phyloP scores from a whole-genome alignment of 1,284 basidiomycete species.

The Grifola frondosa region DNA sequence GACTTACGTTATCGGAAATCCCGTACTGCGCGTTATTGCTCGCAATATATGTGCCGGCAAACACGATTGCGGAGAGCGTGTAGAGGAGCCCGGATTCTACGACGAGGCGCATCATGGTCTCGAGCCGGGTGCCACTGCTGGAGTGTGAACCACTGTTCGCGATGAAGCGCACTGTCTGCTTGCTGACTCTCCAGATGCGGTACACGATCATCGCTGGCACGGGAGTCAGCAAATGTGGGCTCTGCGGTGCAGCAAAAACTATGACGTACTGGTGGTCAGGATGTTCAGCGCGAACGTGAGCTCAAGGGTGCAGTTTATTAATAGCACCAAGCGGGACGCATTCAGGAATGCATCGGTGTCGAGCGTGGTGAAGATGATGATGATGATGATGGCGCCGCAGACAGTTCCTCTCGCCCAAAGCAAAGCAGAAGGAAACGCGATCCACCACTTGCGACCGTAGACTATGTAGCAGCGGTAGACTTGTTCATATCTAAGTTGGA shows the following conservation, averaged over 20 bases:
- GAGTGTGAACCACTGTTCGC: too few relatives aligned
- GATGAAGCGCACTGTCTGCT: constrained; percentile 1
- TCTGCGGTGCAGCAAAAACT: too few relatives aligned
- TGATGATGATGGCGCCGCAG: too few relatives aligned
- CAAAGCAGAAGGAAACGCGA: constrained; percentile 23
- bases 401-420: too few relatives aligned
- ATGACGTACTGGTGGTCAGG: constrained; percentile 35
- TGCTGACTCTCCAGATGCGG: constrained; percentile 32
- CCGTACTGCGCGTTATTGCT: constrained; percentile 6
- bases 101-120: constrained; percentile 4
- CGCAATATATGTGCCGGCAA: background rate
- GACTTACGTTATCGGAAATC: constrained; percentile 3
- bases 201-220: constrained; percentile 36
- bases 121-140: too few relatives aligned
- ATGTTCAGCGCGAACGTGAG: constrained; percentile 38
- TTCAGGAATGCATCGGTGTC: constrained; percentile 5
- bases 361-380: too few relatives aligned
- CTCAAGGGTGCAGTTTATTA: constrained; percentile 37
- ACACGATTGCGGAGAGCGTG: constrained; percentile 2
- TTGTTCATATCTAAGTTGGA: constrained; percentile 6
- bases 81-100: constrained; percentile 10
- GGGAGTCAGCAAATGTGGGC: background rate
- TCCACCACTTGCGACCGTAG: constrained; percentile 14
- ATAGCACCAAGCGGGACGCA: constrained; percentile 33
- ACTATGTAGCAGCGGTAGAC: constrained; percentile 31